Conservation (phyloP, 192 early-diverging fungal species). For the Backusella luteola region DNA sequence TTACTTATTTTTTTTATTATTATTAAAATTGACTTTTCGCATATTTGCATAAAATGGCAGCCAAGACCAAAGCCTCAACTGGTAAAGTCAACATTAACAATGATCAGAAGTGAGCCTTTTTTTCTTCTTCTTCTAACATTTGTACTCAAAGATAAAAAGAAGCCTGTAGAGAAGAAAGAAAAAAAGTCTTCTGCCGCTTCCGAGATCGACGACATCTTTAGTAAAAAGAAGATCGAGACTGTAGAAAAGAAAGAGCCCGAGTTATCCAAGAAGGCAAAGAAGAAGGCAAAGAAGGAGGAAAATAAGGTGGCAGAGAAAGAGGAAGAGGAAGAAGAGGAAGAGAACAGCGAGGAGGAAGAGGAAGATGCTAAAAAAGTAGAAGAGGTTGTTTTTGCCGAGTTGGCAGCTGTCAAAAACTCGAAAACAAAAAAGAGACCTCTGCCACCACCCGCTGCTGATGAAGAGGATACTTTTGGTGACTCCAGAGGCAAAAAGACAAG, state of each 20-base stretch:
- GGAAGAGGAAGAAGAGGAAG: background rate
- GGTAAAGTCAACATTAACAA: background rate
- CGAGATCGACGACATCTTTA: slow-evolving; percentile 26
- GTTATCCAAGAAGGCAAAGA: slow-evolving; percentile 14
- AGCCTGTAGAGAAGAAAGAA: background rate
- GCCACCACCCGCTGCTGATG: slow-evolving; percentile 8
- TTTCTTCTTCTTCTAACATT: background rate
- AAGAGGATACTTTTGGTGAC: slow-evolving; percentile 35
- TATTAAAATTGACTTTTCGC: background rate
- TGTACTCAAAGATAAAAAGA: background rate
- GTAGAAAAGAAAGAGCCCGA: background rate
- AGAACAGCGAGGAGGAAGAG: background rate
- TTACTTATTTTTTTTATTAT: background rate
- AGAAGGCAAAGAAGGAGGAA: background rate
- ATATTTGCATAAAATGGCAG: background rate
- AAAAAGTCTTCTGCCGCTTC: background rate
- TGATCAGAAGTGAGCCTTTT: background rate
- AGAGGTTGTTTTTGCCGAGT: slow-evolving; percentile 17
- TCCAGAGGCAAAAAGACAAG: slow-evolving; percentile 35
- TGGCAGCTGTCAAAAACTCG: slow-evolving; percentile 28
- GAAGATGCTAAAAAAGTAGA: background rate
- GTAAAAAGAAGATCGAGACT: slow-evolving; percentile 10
- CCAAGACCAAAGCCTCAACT: background rate
- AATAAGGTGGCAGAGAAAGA: background rate
- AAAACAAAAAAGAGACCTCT: slow-evolving; percentile 6